These are phyloP conservation scores for Plenodomus tracheiphilus DNA, from an alignment of 2,329 filamentous ascomycete genomes.

Conservation along the genomic window DNA sequence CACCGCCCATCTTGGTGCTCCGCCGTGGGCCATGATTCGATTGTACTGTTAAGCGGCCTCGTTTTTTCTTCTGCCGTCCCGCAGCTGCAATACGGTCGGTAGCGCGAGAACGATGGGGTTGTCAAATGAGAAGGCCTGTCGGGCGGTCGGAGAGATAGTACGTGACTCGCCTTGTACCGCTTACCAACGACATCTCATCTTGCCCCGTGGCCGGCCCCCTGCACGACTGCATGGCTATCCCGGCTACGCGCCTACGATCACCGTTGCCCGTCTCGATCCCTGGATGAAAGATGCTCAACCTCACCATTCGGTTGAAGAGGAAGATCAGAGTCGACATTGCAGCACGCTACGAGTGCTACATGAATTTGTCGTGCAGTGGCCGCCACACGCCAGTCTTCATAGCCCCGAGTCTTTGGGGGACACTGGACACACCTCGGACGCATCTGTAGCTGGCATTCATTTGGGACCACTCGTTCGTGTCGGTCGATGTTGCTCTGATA, in stretches of 20 bases:
- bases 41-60: background rate
- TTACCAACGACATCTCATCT: slow-evolving; percentile 17
- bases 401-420: slow-evolving; percentile 2
- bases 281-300: slow-evolving; percentile 12
- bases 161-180: slow-evolving; percentile 8
- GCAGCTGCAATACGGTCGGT: slow-evolving; percentile 10
- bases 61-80: slow-evolving; percentile 27
- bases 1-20: slow-evolving; percentile 20
- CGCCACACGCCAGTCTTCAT: slow-evolving; percentile 18
- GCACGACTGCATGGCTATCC: slow-evolving; percentile 10
- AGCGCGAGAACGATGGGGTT: slow-evolving; percentile 4
- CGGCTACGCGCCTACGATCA: slow-evolving; percentile 11
- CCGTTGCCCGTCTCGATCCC: slow-evolving; percentile 9
- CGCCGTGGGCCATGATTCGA: slow-evolving; percentile 16
- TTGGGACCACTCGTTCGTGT: slow-evolving; percentile 18
- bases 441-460: slow-evolving; percentile 10
- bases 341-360: slow-evolving; percentile 13
- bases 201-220: slow-evolving; percentile 19
- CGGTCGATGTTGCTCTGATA: slow-evolving; percentile 33
- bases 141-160: slow-evolving; percentile 24
- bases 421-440: slow-evolving; percentile 11
- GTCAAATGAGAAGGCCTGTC: slow-evolving; percentile 11
- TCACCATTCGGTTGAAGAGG: slow-evolving; percentile 13
- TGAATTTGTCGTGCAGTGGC: slow-evolving; percentile 13
- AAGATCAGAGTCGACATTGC: slow-evolving; percentile 15